Evolutionary conservation across 2,329 filamentous ascomycete genomes (phyloP), one percentile per base, ranked within the genome.

Genomic region (Xylariaceae sp.): DNA sequence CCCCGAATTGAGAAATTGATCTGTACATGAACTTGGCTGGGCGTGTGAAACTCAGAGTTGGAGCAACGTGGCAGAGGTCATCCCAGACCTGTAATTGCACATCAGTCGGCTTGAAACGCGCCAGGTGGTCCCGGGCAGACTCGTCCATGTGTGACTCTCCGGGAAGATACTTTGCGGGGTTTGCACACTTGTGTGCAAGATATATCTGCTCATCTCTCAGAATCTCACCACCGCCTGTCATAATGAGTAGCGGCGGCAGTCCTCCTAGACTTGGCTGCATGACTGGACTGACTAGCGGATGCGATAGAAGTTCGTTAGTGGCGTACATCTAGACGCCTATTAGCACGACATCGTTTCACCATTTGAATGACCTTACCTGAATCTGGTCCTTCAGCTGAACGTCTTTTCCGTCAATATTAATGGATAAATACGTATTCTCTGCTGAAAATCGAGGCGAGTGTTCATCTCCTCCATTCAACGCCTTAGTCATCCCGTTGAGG

Each of bases 81-180:
- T 97, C 91, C 90, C 91, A 97, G 2, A 97, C 84, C 61, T 97
- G 93, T 2, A 98, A 74, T 60, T 96, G 89, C 0, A 97, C 91
- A 53, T 95, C 80, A 0, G 93, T 98, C 0, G 89, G 87, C 43
- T 81, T 79, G 63, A 88, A 94, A 47, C 75, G 81, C 28, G 73
- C 68, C 13, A 93, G 56, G 11, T 72, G 64, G 3, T 75, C 72
- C 16, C 74, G 73, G 19, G 83, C 82, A 44, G 75, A 71, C 29
- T 83, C 76, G 26, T 83, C 73, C 45, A 93, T 68, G 33, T 79
- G 72, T 0, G 71, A 71, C 29, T 85, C 74, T 1, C 77, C 73
- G 0, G 87, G 87, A 1, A 85, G 77, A 54, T 95, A 97, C 44
- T 79, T 78, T 18, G 74, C 61, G 0, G 93, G 93, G 50, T 94